These are phyloP conservation scores for Chamaecrista fasciculata DNA, from an alignment of 306 rosid species.

Conservation along the genomic window DNA sequence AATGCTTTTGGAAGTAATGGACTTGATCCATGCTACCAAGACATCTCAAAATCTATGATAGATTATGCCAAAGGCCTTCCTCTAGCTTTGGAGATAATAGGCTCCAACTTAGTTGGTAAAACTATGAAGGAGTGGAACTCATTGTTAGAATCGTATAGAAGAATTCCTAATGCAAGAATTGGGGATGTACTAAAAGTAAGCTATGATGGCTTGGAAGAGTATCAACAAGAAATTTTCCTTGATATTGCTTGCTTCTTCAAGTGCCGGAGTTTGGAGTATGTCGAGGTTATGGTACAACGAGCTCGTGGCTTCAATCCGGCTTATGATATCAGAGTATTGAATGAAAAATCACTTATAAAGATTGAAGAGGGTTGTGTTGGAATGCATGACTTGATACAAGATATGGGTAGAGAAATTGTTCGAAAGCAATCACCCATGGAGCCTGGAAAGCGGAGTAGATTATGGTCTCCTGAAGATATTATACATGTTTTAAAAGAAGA, in stretches of 20 bases:
- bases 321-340: not conserved
- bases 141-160: constrained; percentile 32
- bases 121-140: constrained; percentile 35
- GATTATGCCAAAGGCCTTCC: not conserved
- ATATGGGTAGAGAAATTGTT: constrained; percentile 6
- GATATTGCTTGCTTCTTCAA: not conserved
- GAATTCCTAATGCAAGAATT: constrained; percentile 19
- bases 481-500: not conserved
- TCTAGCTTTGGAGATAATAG: constrained; percentile 4
- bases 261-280: not conserved
- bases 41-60: not conserved
- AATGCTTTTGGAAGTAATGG: not conserved
- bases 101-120: constrained; percentile 27
- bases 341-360: not conserved
- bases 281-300: not conserved
- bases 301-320: not conserved
- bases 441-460: not conserved
- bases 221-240: not conserved
- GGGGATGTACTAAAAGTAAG: not conserved
- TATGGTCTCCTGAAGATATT: not conserved
- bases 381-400: not conserved
- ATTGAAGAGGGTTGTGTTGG: not conserved
- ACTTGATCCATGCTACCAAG: not conserved
- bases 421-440: not conserved
- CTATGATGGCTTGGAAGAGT: not conserved